Evolutionary conservation across 2,329 filamentous ascomycete species (phyloP).

Genomic region (Xylariaceae sp.): DNA sequence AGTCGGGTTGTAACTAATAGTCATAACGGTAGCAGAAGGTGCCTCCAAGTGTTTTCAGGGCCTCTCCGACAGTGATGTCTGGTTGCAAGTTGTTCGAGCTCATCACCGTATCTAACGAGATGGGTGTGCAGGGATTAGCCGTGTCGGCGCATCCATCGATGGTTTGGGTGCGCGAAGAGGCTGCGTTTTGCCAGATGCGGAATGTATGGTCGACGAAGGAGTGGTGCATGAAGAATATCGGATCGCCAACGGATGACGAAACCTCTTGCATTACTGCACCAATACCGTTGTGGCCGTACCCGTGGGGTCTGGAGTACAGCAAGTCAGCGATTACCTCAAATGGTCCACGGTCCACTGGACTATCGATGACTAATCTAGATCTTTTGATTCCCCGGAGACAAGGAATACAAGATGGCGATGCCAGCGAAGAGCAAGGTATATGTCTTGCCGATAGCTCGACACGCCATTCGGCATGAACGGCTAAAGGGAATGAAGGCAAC

Average conservation of each 20-base stretch:
- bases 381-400: too few relatives aligned
- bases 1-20: constrained; percentile 18
- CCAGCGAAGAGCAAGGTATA: not conserved
- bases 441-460: too few relatives aligned
- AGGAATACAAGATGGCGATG: constrained; percentile 13
- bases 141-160: constrained; percentile 30
- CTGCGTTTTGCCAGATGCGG: constrained; percentile 34
- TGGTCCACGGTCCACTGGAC: too few relatives aligned
- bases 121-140: constrained; percentile 26
- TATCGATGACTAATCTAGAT: too few relatives aligned
- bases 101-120: constrained; percentile 27
- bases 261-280: constrained; percentile 37
- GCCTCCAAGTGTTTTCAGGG: constrained; percentile 30
- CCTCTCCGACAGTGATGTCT: constrained; percentile 24
- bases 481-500: not conserved
- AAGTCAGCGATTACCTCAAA: too few relatives aligned
- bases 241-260: constrained; percentile 33
- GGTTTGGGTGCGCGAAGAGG: constrained; percentile 25
- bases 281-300: constrained; percentile 36
- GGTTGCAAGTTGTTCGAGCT: constrained; percentile 27
- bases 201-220: constrained; percentile 34
- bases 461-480: not conserved
- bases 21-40: constrained; percentile 33
- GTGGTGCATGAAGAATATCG: constrained; percentile 37
- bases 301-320: constrained; percentile 29